Base-by-base conservation (phyloP, 805 yeast species). In the Nakazawaea molendinolei region DNA sequence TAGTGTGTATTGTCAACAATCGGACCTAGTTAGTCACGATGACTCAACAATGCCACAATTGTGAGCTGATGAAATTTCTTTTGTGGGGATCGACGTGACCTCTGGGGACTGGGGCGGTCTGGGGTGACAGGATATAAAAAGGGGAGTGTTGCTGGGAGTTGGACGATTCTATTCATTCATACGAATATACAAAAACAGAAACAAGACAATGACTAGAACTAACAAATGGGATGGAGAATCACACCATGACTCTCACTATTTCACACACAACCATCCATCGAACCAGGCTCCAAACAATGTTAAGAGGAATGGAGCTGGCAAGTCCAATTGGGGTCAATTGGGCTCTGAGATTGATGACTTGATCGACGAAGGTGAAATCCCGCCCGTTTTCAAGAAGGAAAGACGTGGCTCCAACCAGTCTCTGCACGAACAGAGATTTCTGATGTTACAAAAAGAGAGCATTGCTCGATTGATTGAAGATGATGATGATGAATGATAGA, bases 271-370 rank as follows among this genome's bases (percentile, higher is more conserved):
- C 49, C 95, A 95, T 14, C 70, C 71, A 51, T 57, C 58, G 42
- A 78, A 81, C 48, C 69, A 75, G 36, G 76, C 79, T 44, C 95
- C 95, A 38, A 77, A 76, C 52, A 74, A 76, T 50, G 74, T 82
- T 39, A 86, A 86, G 72, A 86, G 84, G 55, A 70, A 71, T 40
- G 97, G 97, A 33, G 81, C 80, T 23, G 97, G 97, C 31, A 78
- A 76, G 49, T 80, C 79, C 46, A 86, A 86, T 52, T 86, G 95
- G 95, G 97, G 97, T 29, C 63, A 67, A 41, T 70, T 76, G 7
- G 90, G 87, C 21, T 95, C 84, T 48, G 95, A 86, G 49, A 54
- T 79, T 35, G 73, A 74, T 31, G 84, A 76, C 43, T 55, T 83
- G 43, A 68, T 73, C 41, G 74, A 71, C 36, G 61, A 68, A 14